Evolutionary conservation across 2,329 filamentous ascomycete species (phyloP).

Genomic region (Trichoderma sp.): DNA sequence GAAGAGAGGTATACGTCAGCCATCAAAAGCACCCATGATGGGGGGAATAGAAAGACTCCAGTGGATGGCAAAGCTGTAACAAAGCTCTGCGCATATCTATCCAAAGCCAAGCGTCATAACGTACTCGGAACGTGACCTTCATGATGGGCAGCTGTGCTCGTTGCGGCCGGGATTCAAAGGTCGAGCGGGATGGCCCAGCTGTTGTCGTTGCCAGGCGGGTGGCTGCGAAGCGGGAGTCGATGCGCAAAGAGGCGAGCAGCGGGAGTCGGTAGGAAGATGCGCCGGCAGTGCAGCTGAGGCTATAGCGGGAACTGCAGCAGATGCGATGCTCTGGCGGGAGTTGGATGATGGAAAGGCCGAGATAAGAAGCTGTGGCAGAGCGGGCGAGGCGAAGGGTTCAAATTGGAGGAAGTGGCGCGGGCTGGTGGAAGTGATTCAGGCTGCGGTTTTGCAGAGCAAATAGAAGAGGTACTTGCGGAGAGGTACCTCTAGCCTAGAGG

Average conservation of each 20-base stretch:
- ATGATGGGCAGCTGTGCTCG: slow-evolving; percentile 52
- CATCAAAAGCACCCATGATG: background rate
- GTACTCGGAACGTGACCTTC: slow-evolving; percentile 70
- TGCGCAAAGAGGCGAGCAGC: slow-evolving; percentile 10
- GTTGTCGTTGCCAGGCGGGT: slow-evolving; percentile 14
- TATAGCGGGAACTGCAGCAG: background rate
- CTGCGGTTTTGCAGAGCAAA: slow-evolving; percentile 21
- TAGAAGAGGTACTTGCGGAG: background rate
- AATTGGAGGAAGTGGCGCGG: slow-evolving; percentile 19
- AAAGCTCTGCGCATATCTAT: background rate
- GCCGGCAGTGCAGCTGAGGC: background rate
- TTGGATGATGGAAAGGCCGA: too few relatives aligned
- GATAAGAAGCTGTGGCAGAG: background rate
- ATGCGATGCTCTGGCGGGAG: background rate
- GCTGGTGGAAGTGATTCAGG: slow-evolving; percentile 28
- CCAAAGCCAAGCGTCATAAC: slow-evolving; percentile 39
- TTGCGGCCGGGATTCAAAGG: slow-evolving; percentile 37
- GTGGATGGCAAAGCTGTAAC: background rate
- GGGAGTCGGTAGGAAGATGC: background rate
- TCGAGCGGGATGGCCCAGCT: slow-evolving; percentile 25
- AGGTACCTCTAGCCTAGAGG: slow-evolving; percentile 10
- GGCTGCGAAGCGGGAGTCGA: background rate
- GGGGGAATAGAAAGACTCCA: too few relatives aligned
- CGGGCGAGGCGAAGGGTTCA: slow-evolving; percentile 10
- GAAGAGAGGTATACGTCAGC: slow-evolving; percentile 1